Evolutionary conservation across 345 rosid species (phyloP).

Genomic region (Hirschfeldia incana): DNA sequence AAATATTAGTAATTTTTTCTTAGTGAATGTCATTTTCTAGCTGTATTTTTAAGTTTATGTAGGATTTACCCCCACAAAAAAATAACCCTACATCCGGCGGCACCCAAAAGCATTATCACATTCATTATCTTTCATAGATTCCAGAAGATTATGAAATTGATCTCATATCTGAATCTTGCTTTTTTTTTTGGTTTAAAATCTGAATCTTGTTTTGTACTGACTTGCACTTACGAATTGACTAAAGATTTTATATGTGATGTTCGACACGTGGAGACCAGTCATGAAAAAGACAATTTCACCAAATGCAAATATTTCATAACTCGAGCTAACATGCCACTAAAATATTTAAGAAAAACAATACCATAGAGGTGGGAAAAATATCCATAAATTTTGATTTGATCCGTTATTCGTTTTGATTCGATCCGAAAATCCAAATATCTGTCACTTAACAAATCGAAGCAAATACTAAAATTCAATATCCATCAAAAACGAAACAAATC

Average conservation of each 20-base stretch:
- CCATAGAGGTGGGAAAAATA: neutral
- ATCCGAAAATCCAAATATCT: too few species aligned
- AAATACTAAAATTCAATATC: too few species aligned
- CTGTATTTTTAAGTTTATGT: too few species aligned
- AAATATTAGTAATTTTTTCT: too few species aligned
- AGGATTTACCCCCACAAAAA: too few species aligned
- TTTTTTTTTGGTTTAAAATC: neutral
- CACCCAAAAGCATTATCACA: neutral
- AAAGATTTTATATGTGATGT: neutral
- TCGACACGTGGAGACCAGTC: conserved; percentile 17
- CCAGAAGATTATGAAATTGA: neutral
- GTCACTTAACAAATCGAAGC: too few species aligned
- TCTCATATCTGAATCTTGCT: conserved; percentile 5
- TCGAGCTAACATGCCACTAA: conserved; percentile 6
- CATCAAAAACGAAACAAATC: too few species aligned
- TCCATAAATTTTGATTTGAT: too few species aligned
- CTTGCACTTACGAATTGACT: neutral
- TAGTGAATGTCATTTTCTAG: too few species aligned
- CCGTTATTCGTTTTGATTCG: too few species aligned
- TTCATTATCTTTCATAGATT: conserved; percentile 1
- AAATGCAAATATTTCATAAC: neutral
- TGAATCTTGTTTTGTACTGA: conserved; percentile 14
- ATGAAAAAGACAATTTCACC: neutral
- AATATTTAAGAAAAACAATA: neutral
- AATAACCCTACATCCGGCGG: too few species aligned